phyloP scores from a whole-genome alignment of 2,329 filamentous ascomycete species.

The Colletotrichum sp. region DNA sequence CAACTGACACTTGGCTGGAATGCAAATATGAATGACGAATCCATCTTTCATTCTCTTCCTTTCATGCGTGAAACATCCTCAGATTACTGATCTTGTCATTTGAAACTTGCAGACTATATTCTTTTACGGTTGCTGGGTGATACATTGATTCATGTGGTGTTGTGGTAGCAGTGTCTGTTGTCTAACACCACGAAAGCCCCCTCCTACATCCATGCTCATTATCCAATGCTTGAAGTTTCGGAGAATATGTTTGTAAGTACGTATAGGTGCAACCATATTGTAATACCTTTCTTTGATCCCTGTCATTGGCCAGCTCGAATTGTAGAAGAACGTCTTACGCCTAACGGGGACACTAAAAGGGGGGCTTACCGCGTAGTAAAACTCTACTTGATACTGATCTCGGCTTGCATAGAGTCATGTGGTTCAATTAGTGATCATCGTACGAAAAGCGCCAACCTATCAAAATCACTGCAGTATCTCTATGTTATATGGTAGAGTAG shows the following conservation, averaged over 20 bases:
- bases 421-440: not conserved
- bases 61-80: not conserved
- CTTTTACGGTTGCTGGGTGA: not conserved
- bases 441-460: not conserved
- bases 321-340: not conserved
- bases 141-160: not conserved
- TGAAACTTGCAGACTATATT: not conserved
- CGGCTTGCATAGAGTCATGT: not conserved
- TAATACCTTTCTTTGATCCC: not conserved
- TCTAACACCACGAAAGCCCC: not conserved
- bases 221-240: not conserved
- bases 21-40: not conserved
- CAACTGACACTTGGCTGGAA: not conserved
- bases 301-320: not conserved
- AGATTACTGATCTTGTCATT: not conserved
- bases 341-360: not conserved
- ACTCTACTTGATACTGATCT: not conserved
- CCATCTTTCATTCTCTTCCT: not conserved
- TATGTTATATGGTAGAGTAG: accelerated
- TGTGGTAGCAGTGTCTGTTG: not conserved
- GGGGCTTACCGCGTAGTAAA: not conserved
- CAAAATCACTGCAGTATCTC: not conserved
- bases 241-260: not conserved
- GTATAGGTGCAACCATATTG: not conserved
- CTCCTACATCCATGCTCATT: not conserved